phyloP scores from a whole-genome alignment of 2,329 filamentous ascomycete genomes.

The Metarhizium robertsii region DNA sequence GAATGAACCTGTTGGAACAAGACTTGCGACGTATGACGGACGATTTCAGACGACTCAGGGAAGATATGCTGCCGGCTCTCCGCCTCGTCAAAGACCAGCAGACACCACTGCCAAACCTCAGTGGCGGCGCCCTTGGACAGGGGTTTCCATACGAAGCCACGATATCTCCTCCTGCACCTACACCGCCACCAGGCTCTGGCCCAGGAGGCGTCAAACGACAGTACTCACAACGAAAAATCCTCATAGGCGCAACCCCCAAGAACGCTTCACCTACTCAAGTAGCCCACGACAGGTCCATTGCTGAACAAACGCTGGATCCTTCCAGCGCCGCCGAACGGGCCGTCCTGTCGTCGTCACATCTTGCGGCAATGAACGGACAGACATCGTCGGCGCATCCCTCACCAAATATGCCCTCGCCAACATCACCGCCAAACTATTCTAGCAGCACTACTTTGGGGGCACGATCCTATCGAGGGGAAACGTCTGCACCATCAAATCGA shows the following conservation, averaged over 20 bases:
- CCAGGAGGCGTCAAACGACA: constrained; percentile 53
- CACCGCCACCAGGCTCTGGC: constrained; percentile 41
- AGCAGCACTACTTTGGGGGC: constrained; percentile 49
- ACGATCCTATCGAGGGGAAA: constrained; percentile 50
- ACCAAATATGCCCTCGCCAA: constrained; percentile 61
- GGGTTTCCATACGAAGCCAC: constrained; percentile 41
- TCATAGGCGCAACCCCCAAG: constrained; percentile 64
- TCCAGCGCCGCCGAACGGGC: constrained; percentile 59
- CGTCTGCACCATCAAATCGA: constrained; percentile 42
- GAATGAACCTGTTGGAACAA: constrained; percentile 72
- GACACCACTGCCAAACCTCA: constrained; percentile 63
- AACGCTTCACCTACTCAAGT: constrained; percentile 66
- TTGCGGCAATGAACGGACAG: constrained; percentile 60
- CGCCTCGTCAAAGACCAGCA: constrained; percentile 86
- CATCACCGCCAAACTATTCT: constrained; percentile 51
- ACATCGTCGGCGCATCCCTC: constrained; percentile 48
- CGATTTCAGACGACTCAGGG: constrained; percentile 78
- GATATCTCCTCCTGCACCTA: constrained; percentile 46
- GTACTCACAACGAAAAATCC: constrained; percentile 67
- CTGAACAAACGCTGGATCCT: constrained; percentile 59
- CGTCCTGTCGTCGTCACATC: constrained; percentile 57
- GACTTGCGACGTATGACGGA: constrained; percentile 78
- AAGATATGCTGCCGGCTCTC: constrained; percentile 85
- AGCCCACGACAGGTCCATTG: constrained; percentile 55
- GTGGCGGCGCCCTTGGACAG: constrained; percentile 20